phyloP scores from a whole-genome alignment of 2,329 filamentous ascomycete species.

The Neofusicoccum ribis region DNA sequence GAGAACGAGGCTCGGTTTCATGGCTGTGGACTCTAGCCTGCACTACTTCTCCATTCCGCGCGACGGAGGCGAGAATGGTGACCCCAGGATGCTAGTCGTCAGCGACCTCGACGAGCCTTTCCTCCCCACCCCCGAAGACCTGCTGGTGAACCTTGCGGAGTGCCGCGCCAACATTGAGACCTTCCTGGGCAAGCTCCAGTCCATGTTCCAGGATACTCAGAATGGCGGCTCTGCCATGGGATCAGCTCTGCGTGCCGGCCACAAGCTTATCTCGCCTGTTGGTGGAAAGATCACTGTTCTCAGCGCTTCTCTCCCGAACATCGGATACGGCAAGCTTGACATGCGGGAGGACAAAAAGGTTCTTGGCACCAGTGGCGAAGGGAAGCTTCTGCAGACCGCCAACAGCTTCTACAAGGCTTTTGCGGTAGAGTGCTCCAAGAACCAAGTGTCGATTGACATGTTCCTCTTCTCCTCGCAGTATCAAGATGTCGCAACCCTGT shows the following conservation, averaged over 20 bases:
- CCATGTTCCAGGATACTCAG: slow-evolving; percentile 96
- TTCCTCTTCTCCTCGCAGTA: slow-evolving; percentile 95
- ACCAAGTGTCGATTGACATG: slow-evolving; percentile 98
- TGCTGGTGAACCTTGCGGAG: slow-evolving; percentile 85
- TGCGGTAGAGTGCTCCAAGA: slow-evolving; percentile 97
- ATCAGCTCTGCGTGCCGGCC: slow-evolving; percentile 84
- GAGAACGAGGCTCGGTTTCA: slow-evolving; percentile 87
- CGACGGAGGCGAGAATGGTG: slow-evolving; percentile 79
- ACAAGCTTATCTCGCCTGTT: slow-evolving; percentile 91
- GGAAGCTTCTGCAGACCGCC: slow-evolving; percentile 79
- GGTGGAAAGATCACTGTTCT: slow-evolving; percentile 94
- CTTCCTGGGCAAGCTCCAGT: slow-evolving; percentile 86
- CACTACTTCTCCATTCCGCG: slow-evolving; percentile 96
- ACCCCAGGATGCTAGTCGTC: slow-evolving; percentile 89
- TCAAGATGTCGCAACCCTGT: slow-evolving; percentile 94
- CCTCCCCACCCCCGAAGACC: slow-evolving; percentile 86
- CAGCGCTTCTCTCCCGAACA: slow-evolving; percentile 83
- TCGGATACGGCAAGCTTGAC: slow-evolving; percentile 86
- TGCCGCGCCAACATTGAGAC: slow-evolving; percentile 87
- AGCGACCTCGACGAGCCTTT: slow-evolving; percentile 97
- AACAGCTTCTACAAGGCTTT: slow-evolving; percentile 99
- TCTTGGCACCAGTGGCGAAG: slow-evolving; percentile 91
- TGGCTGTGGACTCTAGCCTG: slow-evolving; percentile 90
- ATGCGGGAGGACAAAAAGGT: slow-evolving; percentile 96
- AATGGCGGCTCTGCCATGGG: slow-evolving; percentile 92